Conservation (phyloP, 768 basidiomycete genomes). For the Tulasnella sp. region DNA sequence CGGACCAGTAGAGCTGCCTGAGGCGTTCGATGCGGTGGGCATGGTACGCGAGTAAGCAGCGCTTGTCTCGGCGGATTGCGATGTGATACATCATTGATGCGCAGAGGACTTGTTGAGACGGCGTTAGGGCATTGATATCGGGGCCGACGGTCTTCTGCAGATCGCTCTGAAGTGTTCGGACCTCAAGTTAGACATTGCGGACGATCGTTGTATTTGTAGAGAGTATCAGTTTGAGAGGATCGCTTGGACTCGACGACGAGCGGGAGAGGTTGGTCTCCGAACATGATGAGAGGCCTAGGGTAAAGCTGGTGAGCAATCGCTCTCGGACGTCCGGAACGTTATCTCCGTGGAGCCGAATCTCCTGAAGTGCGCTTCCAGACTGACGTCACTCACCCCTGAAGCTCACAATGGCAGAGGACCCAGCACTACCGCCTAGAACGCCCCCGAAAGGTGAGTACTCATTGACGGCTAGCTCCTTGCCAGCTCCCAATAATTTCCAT, state of each 20-base stretch:
- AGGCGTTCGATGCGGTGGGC: slow-evolving; percentile 75
- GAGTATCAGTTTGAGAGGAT: slow-evolving; percentile 71
- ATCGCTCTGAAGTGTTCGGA: slow-evolving; percentile 65
- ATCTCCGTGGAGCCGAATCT: not conserved
- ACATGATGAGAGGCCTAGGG: slow-evolving; percentile 28
- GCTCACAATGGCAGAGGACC: not conserved
- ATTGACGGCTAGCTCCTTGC: not conserved
- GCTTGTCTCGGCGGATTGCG: slow-evolving; percentile 84
- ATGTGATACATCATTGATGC: slow-evolving; percentile 81
- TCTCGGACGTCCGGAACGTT: not conserved
- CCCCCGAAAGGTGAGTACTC: slow-evolving; percentile 14
- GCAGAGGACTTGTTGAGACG: slow-evolving; percentile 41
- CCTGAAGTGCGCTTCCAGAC: slow-evolving; percentile 1
- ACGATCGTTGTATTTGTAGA: slow-evolving; percentile 92
- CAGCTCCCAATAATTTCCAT: not conserved
- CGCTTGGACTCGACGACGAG: slow-evolving; percentile 81
- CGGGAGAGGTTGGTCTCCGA: slow-evolving; percentile 75
- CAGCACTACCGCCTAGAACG: slow-evolving; percentile 17
- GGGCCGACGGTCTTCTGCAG: slow-evolving; percentile 36
- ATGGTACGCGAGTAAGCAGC: slow-evolving; percentile 93
- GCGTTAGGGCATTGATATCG: slow-evolving; percentile 30
- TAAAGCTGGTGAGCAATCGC: no score
- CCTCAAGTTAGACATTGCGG: slow-evolving; percentile 79
- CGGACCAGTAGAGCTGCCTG: slow-evolving; percentile 81
- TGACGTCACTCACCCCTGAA: not conserved